phyloP scores from a whole-genome alignment of 176 grass and related monocot species.

The Raddia guianensis region DNA sequence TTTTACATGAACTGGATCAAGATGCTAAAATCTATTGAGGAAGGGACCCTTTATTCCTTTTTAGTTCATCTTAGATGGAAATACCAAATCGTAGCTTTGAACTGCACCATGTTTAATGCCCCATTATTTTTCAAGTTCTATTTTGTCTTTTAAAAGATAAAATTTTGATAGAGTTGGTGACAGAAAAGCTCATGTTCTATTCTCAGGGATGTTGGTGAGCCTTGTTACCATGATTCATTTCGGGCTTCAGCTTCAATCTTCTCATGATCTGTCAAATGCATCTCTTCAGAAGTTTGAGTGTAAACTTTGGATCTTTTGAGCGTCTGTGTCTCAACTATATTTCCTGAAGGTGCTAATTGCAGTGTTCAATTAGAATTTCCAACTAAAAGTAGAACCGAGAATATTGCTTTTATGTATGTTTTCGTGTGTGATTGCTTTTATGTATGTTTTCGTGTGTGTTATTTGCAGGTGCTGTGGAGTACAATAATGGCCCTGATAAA shows the following conservation, averaged over 20 bases:
- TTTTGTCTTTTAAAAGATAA: neutral
- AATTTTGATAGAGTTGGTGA: neutral
- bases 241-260: neutral
- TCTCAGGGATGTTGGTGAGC: neutral
- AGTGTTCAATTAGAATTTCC: constrained; percentile 16
- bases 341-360: constrained; percentile 19
- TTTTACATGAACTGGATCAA: constrained; percentile 13
- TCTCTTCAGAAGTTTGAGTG: constrained; percentile 21
- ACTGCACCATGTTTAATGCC: constrained; percentile 25
- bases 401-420: constrained; percentile 9
- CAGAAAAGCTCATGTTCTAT: constrained; percentile 21
- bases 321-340: neutral
- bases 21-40: neutral
- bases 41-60: neutral
- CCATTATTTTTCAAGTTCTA: constrained; percentile 23
- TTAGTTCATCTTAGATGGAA: neutral
- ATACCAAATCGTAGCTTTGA: constrained; percentile 6
- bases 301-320: constrained; percentile 19
- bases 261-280: constrained; percentile 23
- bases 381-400: constrained; percentile 8
- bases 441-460: constrained; percentile 10
- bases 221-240: constrained; percentile 9
- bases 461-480: constrained; percentile 31
- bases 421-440: constrained; percentile 4
- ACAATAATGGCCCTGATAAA: constrained; percentile 35